Evolutionary conservation across 768 basidiomycete genomes (phyloP), one percentile per base, ranked within the genome.

Genomic region (Butyriboletus loyo): DNA sequence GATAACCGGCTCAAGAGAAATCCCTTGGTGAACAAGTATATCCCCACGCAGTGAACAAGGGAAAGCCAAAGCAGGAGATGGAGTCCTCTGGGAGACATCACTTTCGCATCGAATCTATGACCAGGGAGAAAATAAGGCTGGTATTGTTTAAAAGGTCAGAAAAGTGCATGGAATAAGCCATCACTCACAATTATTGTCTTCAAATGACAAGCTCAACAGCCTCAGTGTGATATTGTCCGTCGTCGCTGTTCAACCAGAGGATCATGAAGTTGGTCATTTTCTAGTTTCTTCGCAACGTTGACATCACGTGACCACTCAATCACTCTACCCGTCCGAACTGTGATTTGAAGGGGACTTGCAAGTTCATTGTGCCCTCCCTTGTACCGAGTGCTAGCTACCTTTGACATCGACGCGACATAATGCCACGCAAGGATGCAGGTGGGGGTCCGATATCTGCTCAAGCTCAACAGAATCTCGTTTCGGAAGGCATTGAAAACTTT

Each of bases 1-100:
- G 69, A 63, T 8, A 71, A 43, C 19, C 96, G 83, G 25, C 86
- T 89, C 49, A 98, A 78, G 27, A 99, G 84, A 69, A 98, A 99
- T 9, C 97, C 97, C 22, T 85, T 79, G 0, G 89, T 91, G 72
- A 97, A 98, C 49, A 96, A 82, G 67, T 89, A 91, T 25, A 98
- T 83, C 14, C 88, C 92, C 25, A 84, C 76, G 40, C 85, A 61
- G 60, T 98, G 94, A 25, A 89, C 67, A 42, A 83, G 69, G 52
- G 78, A 75, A 22, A 93, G 71, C 80, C 83, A 86, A 47, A 81
- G 52, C 14, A 87, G 65, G 30, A 82, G 61, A 39, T 32, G 42
- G 4, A 57, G 48, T 50, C 42, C 60, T 39, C 46, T 51, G 22
- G 47, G 13, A 35, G 57, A 45, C 62, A 70, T 69, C 31, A 49